These are phyloP conservation scores for Amesomyces nigricolor DNA, from an alignment of 2,329 filamentous ascomycete genomes.

Conservation along the genomic window DNA sequence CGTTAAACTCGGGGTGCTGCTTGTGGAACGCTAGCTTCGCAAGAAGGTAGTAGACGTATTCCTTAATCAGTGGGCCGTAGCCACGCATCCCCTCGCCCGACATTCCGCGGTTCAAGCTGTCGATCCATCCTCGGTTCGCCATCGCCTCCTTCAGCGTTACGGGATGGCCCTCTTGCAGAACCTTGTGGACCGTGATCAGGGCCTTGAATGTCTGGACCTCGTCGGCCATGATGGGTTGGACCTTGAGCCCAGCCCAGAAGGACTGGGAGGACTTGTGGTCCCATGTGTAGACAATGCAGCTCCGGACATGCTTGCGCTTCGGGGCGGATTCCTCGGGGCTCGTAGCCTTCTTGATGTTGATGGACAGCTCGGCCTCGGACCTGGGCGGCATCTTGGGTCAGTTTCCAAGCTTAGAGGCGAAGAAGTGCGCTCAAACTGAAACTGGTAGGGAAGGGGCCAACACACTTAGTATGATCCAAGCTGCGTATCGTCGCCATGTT, in stretches of 20 bases:
- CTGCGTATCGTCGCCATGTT: slow-evolving; percentile 32
- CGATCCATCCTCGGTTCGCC: slow-evolving; percentile 82
- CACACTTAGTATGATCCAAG: slow-evolving; percentile 32
- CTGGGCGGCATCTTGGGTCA: slow-evolving; percentile 35
- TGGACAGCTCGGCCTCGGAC: slow-evolving; percentile 62
- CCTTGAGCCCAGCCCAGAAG: slow-evolving; percentile 98
- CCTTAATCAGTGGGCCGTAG: slow-evolving; percentile 86
- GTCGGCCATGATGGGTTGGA: slow-evolving; percentile 96
- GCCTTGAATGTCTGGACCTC: slow-evolving; percentile 99
- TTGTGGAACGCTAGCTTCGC: slow-evolving; percentile 96
- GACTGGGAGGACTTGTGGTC: slow-evolving; percentile 92
- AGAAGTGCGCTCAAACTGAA: background rate
- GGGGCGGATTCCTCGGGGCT: slow-evolving; percentile 62
- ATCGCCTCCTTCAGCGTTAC: slow-evolving; percentile 82
- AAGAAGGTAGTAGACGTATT: slow-evolving; percentile 94
- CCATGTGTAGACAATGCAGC: slow-evolving; percentile 98
- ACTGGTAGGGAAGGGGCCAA: background rate
- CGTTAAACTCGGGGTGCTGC: slow-evolving; percentile 96
- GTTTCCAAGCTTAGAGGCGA: slow-evolving; percentile 5
- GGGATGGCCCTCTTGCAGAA: slow-evolving; percentile 93
- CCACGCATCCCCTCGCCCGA: slow-evolving; percentile 79
- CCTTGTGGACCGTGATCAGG: slow-evolving; percentile 94
- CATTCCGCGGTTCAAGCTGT: slow-evolving; percentile 81
- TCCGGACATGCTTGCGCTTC: slow-evolving; percentile 89
- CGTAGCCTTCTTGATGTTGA: slow-evolving; percentile 67